These are phyloP conservation scores for Lactarius tabidus DNA, from an alignment of 768 basidiomycete genomes.

Conservation along the genomic window DNA sequence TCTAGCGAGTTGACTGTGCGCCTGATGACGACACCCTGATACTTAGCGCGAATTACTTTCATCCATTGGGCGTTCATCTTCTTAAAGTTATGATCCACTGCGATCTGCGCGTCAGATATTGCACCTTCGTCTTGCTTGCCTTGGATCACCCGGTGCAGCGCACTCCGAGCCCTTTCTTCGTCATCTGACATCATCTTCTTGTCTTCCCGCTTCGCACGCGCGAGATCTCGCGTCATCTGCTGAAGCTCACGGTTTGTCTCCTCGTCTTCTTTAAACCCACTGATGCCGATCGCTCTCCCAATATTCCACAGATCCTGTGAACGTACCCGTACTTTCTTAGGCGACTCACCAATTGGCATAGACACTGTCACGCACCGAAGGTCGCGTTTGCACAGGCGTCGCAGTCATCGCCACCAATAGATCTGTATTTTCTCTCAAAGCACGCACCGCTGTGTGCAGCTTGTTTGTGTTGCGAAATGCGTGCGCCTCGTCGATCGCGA, in stretches of 20 bases:
- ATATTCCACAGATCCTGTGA: neutral
- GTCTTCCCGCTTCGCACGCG: neutral
- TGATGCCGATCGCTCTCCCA: neutral
- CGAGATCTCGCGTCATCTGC: neutral
- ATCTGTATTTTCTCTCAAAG: neutral
- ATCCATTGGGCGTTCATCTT: neutral
- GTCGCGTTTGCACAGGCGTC: neutral
- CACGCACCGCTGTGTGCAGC: neutral
- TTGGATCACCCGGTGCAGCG: too few species aligned
- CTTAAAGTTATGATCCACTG: too few species aligned
- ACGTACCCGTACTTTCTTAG: neutral
- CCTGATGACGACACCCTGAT: neutral
- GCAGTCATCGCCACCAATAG: neutral
- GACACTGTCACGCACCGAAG: neutral
- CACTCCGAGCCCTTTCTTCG: too few species aligned
- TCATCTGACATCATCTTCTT: neutral
- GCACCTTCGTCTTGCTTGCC: too few species aligned
- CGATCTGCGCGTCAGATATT: too few species aligned
- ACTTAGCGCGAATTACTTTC: neutral
- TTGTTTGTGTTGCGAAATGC: neutral
- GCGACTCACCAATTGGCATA: neutral
- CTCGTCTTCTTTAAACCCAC: neutral
- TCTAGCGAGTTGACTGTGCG: neutral
- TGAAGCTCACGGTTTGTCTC: neutral
- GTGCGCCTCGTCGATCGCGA: neutral